Base-by-base conservation (phyloP, 140 eudicot genomes). In the Flaveria floridana region DNA sequence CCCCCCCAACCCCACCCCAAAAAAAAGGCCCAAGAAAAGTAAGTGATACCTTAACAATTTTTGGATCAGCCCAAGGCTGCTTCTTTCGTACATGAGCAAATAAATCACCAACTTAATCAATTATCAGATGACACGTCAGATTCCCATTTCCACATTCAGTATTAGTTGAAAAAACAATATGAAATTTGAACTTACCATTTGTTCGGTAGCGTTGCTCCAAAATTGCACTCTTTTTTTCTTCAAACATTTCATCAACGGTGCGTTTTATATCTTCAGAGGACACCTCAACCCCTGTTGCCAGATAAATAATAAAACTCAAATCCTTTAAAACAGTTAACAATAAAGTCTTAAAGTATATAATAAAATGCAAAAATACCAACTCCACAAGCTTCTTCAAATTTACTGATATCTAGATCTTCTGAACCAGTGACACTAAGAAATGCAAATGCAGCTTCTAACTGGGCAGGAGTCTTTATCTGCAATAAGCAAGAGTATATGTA, bases 41-140 rank as follows among this genome's bases (percentile, higher is more conserved):
- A 39, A 47, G 39, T 47, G 58, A 23, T 85, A 91, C 99, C 97
- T 94, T 94, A 30, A 91, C 97, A 75, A 85, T 80, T 81, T 88
- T 91, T 42, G 87, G 91, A 83, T 94, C 96, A 9, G 97, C 99
- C 99, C 99, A 94, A 4, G 96, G 97, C 87, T 76, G 97, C 84
- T 78, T 94, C 92, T 88, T 85, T 71, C 97, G 87, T 18, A 94
- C 87, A 84, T 82, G 86, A 70, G 84, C 93, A 84, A 94, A 85
- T 23, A 91, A 82, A 65, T 91, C 96, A 81, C 99, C 99, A 72
- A 88, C 99, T 94, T 72, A 73, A 78, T 72, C 73, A 79, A 75
- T 53, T 69, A 39, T 65, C 30, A 68, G 16, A 78, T 50, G 39
- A 58, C 66, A 73, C 25, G 44, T 77, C 46, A 73, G 75, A 59